These are phyloP conservation scores for Lipomyces yamanashiensis DNA, from an alignment of 805 yeast species.

Conservation along the genomic window DNA sequence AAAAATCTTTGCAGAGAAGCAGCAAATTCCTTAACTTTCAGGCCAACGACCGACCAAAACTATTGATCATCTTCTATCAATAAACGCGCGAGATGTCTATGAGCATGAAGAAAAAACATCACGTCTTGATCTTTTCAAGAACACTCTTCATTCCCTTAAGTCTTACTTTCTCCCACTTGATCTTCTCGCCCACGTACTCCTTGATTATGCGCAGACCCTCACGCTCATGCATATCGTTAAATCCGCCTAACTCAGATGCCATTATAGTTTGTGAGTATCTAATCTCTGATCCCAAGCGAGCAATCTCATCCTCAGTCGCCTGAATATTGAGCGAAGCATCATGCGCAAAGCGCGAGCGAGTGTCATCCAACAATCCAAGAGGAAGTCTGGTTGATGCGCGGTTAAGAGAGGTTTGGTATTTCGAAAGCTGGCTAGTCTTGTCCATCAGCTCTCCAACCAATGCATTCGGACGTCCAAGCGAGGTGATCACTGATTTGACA, in stretches of 20 bases:
- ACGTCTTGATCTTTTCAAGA: conserved; percentile 20
- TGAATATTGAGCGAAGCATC: conserved; percentile 42
- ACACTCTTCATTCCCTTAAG: conserved; percentile 31
- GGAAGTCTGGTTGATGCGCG: conserved; percentile 41
- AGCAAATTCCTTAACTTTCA: background rate
- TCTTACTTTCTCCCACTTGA: conserved; percentile 35
- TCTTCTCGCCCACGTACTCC: conserved; percentile 30
- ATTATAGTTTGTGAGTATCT: conserved; percentile 45
- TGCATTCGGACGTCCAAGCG: conserved; percentile 42
- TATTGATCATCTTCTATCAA: too few relatives aligned
- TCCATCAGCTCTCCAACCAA: conserved; percentile 40
- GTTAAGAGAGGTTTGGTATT: conserved; percentile 36
- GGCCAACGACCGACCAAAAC: background rate
- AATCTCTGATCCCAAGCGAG: conserved; percentile 43
- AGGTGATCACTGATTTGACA: conserved; percentile 37
- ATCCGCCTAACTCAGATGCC: conserved; percentile 49
- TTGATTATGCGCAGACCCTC: conserved; percentile 41
- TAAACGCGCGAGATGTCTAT: background rate
- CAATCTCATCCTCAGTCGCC: conserved; percentile 40
- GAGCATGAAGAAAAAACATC: background rate
- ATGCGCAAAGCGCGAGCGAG: conserved; percentile 44
- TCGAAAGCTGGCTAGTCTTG: conserved; percentile 36
- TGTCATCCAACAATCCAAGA: conserved; percentile 44
- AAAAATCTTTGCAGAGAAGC: too few relatives aligned
- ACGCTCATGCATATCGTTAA: conserved; percentile 45